These are phyloP conservation scores for Emericellopsis terricola DNA, from an alignment of 495 filamentous ascomycete genomes.

Conservation along the genomic window DNA sequence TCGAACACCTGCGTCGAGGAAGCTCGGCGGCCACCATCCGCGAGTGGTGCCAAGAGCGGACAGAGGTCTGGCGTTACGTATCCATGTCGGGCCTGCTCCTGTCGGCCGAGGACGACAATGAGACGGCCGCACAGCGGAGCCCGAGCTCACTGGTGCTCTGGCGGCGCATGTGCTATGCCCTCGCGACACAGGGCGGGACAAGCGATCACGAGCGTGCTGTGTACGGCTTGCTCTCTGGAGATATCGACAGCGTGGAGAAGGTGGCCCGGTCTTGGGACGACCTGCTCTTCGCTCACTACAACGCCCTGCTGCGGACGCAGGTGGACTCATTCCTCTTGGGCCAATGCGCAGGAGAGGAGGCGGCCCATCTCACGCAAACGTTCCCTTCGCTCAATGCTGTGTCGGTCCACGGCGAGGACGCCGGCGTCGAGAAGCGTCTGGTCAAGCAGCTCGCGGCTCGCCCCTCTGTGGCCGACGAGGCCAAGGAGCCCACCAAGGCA, in stretches of 20 bases:
- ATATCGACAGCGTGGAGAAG: slow-evolving; percentile 54
- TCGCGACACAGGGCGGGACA: slow-evolving; percentile 47
- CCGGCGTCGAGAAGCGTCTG: slow-evolving; percentile 28
- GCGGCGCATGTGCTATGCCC: slow-evolving; percentile 64
- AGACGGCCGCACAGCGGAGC: slow-evolving; percentile 19
- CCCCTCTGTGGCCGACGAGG: slow-evolving; percentile 25
- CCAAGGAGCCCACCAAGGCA: slow-evolving; percentile 37
- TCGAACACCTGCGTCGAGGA: slow-evolving; percentile 73
- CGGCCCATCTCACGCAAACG: slow-evolving; percentile 16
- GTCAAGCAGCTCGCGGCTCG: slow-evolving; percentile 31
- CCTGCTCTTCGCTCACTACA: slow-evolving; percentile 78
- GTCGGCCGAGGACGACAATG: slow-evolving; percentile 20
- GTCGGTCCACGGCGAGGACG: slow-evolving; percentile 31
- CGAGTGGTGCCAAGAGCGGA: slow-evolving; percentile 62
- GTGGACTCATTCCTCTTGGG: slow-evolving; percentile 43
- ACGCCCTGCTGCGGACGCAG: slow-evolving; percentile 51
- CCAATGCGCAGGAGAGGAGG: slow-evolving; percentile 23
- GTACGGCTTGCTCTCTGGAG: slow-evolving; percentile 73
- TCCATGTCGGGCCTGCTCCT: slow-evolving; percentile 39
- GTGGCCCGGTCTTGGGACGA: slow-evolving; percentile 78
- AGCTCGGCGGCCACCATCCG: slow-evolving; percentile 49
- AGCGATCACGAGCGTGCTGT: slow-evolving; percentile 74
- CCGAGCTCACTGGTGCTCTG: slow-evolving; percentile 40
- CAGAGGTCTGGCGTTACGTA: slow-evolving; percentile 72
- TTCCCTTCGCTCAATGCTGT: slow-evolving; percentile 36